These are phyloP conservation scores for Ustilago trichophora DNA, from an alignment of 1,284 basidiomycete species.

Conservation along the genomic window DNA sequence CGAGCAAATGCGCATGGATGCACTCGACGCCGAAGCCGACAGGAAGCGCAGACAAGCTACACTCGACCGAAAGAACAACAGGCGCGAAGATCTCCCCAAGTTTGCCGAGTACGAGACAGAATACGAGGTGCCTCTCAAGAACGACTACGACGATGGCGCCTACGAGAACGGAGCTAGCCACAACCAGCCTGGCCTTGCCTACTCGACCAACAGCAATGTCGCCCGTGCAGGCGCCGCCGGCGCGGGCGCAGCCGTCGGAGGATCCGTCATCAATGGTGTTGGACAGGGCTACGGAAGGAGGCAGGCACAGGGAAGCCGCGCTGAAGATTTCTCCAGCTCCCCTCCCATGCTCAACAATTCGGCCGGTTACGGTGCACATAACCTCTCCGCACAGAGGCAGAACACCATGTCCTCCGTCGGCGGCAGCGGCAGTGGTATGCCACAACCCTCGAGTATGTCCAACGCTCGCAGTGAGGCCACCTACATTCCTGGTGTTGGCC, in stretches of 20 bases:
- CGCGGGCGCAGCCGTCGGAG: constrained; percentile 18
- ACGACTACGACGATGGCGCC: constrained; percentile 51
- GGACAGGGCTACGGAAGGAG: constrained; percentile 52
- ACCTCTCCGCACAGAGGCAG: constrained; percentile 14
- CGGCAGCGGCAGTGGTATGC: constrained; percentile 7
- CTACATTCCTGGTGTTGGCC: constrained; percentile 50
- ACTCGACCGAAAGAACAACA: constrained; percentile 18
- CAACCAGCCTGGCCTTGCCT: constrained; percentile 36
- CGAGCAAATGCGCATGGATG: constrained; percentile 62
- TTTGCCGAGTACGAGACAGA: constrained; percentile 62
- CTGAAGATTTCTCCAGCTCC: constrained; percentile 28
- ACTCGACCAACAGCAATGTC: constrained; percentile 33
- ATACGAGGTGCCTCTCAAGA: constrained; percentile 55
- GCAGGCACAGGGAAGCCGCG: constrained; percentile 19
- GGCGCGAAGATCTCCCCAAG: constrained; percentile 50
- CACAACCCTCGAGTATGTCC: constrained; percentile 10
- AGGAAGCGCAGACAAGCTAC: constrained; percentile 49
- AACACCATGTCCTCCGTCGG: constrained; percentile 18
- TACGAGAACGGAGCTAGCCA: constrained; percentile 28
- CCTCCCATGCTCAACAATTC: constrained; percentile 45
- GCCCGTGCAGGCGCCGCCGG: constrained; percentile 25
- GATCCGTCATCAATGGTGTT: constrained; percentile 48
- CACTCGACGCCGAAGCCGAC: constrained; percentile 56
- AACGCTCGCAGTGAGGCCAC: constrained; percentile 21
- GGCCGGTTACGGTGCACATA: constrained; percentile 47